phyloP scores from a whole-genome alignment of 768 basidiomycete species.

The Boletus reticuloceps region DNA sequence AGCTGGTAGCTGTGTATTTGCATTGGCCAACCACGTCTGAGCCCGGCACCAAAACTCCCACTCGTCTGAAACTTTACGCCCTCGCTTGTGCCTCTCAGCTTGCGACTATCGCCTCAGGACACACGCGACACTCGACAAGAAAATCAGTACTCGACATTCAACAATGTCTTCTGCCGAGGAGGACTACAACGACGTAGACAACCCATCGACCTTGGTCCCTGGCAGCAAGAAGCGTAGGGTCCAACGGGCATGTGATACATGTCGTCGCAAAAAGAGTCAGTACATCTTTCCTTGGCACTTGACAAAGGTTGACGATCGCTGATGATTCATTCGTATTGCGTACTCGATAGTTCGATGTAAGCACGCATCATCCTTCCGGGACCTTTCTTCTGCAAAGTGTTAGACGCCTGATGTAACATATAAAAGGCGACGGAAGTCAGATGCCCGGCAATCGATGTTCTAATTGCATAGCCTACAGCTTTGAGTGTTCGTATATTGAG shows the following conservation, averaged over 20 bases:
- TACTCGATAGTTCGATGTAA: constrained; percentile 22
- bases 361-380: neutral
- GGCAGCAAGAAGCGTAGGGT: constrained; percentile 66
- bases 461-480: constrained; percentile 48
- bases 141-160: no score
- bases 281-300: neutral
- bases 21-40: no score
- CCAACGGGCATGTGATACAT: constrained; percentile 80
- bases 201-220: constrained; percentile 23
- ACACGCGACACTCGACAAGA: no score
- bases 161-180: constrained; percentile 60
- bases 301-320: neutral
- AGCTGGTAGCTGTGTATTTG: no score
- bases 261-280: constrained; percentile 80
- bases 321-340: neutral
- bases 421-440: constrained; percentile 59
- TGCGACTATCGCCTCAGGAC: no score
- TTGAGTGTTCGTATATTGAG: constrained; percentile 54
- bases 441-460: constrained; percentile 54
- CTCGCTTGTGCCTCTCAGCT: no score
- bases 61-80: no score
- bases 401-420: neutral
- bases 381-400: neutral
- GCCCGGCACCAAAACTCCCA: no score
- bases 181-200: constrained; percentile 50